These are phyloP conservation scores for Nakazawaea wickerhamii DNA, from an alignment of 805 yeast species.

Conservation along the genomic window DNA sequence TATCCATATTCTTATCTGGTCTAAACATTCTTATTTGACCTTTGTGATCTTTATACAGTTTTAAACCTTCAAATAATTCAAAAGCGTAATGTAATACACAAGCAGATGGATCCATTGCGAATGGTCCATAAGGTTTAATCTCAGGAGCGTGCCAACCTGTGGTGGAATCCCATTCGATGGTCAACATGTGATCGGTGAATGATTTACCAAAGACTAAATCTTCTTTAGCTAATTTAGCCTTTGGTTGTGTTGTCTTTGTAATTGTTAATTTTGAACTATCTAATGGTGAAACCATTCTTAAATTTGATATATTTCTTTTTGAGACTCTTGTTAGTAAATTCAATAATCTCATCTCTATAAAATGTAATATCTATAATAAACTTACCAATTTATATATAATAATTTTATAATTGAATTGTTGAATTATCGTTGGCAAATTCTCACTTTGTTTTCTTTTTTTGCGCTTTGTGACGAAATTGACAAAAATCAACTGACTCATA, in stretches of 20 bases:
- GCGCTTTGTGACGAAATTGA: too few species aligned
- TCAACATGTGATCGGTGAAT: constrained; percentile 87
- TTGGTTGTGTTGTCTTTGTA: constrained; percentile 43
- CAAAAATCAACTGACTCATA: too few species aligned
- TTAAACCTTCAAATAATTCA: constrained; percentile 92
- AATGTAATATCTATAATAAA: too few species aligned
- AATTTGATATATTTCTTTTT: background rate
- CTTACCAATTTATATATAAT: too few species aligned
- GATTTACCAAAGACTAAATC: constrained; percentile 64
- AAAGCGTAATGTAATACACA: constrained; percentile 93
- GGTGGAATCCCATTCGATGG: constrained; percentile 72
- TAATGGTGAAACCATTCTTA: too few species aligned
- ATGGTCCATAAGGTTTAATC: constrained; percentile 77
- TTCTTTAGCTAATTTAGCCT: constrained; percentile 52
- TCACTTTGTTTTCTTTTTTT: too few species aligned
- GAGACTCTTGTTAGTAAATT: background rate
- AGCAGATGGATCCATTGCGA: constrained; percentile 79
- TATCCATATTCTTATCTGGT: constrained; percentile 84
- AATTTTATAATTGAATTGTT: too few species aligned
- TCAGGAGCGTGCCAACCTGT: constrained; percentile 88
- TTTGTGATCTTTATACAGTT: constrained; percentile 70
- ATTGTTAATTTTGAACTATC: constrained; percentile 52
- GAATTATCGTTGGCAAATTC: too few species aligned
- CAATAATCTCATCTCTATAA: too few species aligned
- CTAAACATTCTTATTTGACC: constrained; percentile 80